Percentiles rank a stretch among this genome's conserved stretches.
These are phyloP conservation scores for Kuraishia molischiana DNA, from an alignment of 805 yeast species.

Conservation along the genomic window DNA sequence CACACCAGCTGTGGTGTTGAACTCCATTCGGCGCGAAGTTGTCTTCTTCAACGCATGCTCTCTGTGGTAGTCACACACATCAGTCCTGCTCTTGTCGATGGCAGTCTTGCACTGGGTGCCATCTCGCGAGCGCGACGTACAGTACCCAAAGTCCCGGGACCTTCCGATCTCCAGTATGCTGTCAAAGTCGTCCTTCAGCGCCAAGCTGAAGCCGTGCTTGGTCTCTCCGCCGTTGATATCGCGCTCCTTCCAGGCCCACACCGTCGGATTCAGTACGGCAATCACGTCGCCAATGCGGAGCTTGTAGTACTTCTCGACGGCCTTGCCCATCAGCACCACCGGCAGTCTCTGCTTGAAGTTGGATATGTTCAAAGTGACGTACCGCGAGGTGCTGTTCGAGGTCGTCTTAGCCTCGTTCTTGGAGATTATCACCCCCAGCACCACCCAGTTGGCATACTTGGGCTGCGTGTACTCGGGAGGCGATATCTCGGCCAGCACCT, in stretches of 20 bases:
- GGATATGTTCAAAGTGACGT: constrained; percentile 52
- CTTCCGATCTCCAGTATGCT: constrained; percentile 67
- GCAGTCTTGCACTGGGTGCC: constrained; percentile 50
- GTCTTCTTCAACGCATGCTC: constrained; percentile 44
- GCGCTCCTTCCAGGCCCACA: constrained; percentile 27
- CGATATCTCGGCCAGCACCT: constrained; percentile 50
- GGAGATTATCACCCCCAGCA: constrained; percentile 54
- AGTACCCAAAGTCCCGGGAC: constrained; percentile 56
- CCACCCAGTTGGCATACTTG: constrained; percentile 65
- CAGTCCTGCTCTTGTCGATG: constrained; percentile 41
- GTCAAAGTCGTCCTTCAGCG: constrained; percentile 38
- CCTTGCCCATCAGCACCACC: constrained; percentile 54
- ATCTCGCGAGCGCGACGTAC: constrained; percentile 38
- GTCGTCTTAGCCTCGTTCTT: constrained; percentile 48
- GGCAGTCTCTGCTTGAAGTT: constrained; percentile 55
- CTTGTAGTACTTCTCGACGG: constrained; percentile 66
- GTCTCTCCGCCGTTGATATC: constrained; percentile 16
- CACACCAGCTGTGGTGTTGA: constrained; percentile 46
- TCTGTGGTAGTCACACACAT: constrained; percentile 64
- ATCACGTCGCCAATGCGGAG: constrained; percentile 65
- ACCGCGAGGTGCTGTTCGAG: constrained; percentile 33
- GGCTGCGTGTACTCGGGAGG: constrained; percentile 71
- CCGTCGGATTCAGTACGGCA: constrained; percentile 64
- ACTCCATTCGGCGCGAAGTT: constrained; percentile 64
- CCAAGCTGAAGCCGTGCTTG: constrained; percentile 38